A percentile compares a stretch with the other conserved stretches of the same genome.
Evolutionary conservation across 2,329 filamentous ascomycete genomes (phyloP).

Genomic region (Talaromyces sp.): DNA sequence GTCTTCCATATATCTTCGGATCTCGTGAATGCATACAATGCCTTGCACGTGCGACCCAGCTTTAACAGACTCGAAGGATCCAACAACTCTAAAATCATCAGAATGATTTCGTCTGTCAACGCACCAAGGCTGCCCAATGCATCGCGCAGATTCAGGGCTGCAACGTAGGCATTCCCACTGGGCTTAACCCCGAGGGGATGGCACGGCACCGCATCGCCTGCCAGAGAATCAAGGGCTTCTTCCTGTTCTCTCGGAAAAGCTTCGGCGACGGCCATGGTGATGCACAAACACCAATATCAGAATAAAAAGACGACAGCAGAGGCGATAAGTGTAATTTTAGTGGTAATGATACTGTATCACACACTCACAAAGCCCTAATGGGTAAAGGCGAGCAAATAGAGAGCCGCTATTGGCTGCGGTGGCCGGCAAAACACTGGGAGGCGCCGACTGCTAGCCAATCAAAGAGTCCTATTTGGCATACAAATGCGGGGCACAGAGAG

Average conservation of each 20-base stretch:
- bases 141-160: constrained; percentile 60
- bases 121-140: constrained; percentile 60
- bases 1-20: constrained; percentile 87
- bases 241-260: not conserved
- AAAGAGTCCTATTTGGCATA: not conserved
- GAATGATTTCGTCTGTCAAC: constrained; percentile 76
- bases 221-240: constrained; percentile 3
- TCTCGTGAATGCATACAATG: constrained; percentile 77
- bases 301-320: not conserved
- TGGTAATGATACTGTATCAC: not conserved
- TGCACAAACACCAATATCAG: not conserved
- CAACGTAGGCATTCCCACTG: constrained; percentile 72
- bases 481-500: not conserved
- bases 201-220: constrained; percentile 55
- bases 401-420: not conserved
- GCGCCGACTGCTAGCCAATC: constrained; percentile 1
- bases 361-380: not conserved
- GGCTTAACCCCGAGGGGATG: constrained; percentile 86
- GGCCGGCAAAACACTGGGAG: not conserved
- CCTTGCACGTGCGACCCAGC: constrained; percentile 75
- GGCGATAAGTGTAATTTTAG: not conserved
- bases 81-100: constrained; percentile 69
- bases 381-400: not conserved
- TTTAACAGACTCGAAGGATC: constrained; percentile 57
- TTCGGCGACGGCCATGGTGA: constrained; percentile 6